Base-by-base conservation (phyloP, 2,329 filamentous ascomycete genomes). In the Apiospora hydei region DNA sequence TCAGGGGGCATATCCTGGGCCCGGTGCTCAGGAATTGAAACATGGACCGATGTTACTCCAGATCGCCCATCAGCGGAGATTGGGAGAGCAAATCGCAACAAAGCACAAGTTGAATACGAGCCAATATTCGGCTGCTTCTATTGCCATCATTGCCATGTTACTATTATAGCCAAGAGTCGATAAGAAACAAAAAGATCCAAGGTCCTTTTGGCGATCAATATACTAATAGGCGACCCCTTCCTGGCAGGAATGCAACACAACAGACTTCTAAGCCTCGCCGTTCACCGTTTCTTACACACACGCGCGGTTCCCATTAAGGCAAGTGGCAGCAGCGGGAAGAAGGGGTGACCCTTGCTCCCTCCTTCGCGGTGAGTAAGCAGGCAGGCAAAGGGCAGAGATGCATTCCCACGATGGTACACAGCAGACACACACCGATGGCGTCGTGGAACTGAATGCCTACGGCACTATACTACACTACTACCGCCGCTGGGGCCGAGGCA, bases 61-160 rank as follows among this genome's bases (percentile, higher is more conserved):
- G 67, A 69, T 69, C 67, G 47, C 67, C 67, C 67, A 69, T 69
- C 26, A 69, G 44, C 67, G 67, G 67, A 69, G 67, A 69, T 69
- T 46, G 67, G 67, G 67, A 49, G 34, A 38, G 43, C 67, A 34
- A 69, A 69, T 49, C 44, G 47, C n/a, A 18, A 26, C n/a, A 49
- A 49, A 51, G 49, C 26, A 57, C 16, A 57, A 51, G 51, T n/a
- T n/a, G 30, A 64, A 64, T 64, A 64, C 57, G 57, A 64, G 57
- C 57, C n/a, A 14, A 41, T 41, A 21, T 64, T 41, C 26, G 51
- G 26, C 26, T 5, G 26, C 49, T 30, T 16, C 24, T 53, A 53
- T 53, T 53, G 24, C 13, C 24, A 13, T 26, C 34, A 38, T 38
- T 38, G 34, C 34, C 34, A 38, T 38, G 2, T 3, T 53, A 14